Evolutionary conservation across 805 yeast species (phyloP).

Genomic region (Sugiyamaella floridensis): DNA sequence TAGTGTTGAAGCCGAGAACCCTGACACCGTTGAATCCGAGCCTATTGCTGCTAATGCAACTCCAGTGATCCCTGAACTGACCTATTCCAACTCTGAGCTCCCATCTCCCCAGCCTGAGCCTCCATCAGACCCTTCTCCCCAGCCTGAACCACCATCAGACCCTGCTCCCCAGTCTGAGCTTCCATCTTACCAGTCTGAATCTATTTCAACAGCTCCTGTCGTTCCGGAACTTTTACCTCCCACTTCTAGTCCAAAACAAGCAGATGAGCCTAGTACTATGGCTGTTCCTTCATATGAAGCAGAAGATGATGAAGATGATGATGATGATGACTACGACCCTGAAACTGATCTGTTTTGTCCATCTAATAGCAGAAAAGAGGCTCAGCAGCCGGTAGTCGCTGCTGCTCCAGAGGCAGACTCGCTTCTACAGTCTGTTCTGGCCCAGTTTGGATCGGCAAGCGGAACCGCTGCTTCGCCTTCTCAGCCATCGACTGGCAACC

Average conservation of each 20-base stretch:
- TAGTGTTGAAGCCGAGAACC: too few relatives aligned
- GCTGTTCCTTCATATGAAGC: too few relatives aligned
- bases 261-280: too few relatives aligned
- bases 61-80: too few relatives aligned
- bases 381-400: not conserved
- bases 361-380: not conserved
- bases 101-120: too few relatives aligned
- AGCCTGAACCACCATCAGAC: not conserved
- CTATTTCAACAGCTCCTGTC: not conserved
- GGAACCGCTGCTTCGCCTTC: not conserved
- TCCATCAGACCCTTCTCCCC: not conserved
- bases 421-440: conserved; percentile 14
- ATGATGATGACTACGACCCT: conserved; percentile 22
- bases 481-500: too few relatives aligned
- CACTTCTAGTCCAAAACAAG: too few relatives aligned
- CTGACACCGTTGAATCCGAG: too few relatives aligned
- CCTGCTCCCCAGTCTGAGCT: too few relatives aligned
- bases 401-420: conserved; percentile 4
- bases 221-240: too few relatives aligned
- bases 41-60: too few relatives aligned
- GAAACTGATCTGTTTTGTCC: conserved; percentile 11
- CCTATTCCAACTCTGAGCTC: too few relatives aligned
- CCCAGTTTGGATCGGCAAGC: conserved; percentile 6
- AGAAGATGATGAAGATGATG: conserved; percentile 1
- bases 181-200: not conserved